phyloP scores from a whole-genome alignment of 2,329 filamentous ascomycete genomes.

The Cladophialophora bantiana region DNA sequence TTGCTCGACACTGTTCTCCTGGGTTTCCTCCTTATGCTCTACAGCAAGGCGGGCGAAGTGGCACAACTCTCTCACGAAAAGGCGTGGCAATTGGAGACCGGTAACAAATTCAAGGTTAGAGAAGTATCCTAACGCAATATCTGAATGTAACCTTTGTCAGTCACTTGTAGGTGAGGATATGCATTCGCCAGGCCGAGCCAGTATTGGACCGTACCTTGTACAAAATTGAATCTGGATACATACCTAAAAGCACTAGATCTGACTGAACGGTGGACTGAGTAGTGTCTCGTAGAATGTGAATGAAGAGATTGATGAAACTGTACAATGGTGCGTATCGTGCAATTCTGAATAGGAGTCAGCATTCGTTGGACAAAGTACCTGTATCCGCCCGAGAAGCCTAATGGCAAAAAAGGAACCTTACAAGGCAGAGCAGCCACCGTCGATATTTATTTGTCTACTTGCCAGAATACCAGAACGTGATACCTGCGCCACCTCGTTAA shows the following conservation, averaged over 20 bases:
- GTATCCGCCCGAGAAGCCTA: background rate
- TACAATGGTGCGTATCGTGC: slow-evolving; percentile 11
- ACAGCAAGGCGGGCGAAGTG: slow-evolving; percentile 21
- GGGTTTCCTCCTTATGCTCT: background rate
- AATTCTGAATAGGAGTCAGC: slow-evolving; percentile 9
- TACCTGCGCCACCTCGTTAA: slow-evolving; percentile 11
- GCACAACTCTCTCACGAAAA: slow-evolving; percentile 24
- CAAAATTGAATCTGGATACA: background rate
- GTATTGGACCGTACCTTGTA: background rate
- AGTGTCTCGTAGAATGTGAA: slow-evolving; percentile 17
- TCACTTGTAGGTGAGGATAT: background rate
- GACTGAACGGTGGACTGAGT: slow-evolving; percentile 10
- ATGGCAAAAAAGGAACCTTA: slow-evolving; percentile 2
- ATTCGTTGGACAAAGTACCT: background rate
- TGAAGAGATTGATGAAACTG: slow-evolving; percentile 20
- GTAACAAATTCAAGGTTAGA: slow-evolving; percentile 25
- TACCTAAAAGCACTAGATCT: slow-evolving; percentile 26
- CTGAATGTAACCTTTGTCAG: background rate
- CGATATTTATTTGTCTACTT: slow-evolving; percentile 18
- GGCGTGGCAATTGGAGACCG: slow-evolving; percentile 13
- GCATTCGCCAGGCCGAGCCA: background rate
- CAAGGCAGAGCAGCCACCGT: slow-evolving; percentile 18
- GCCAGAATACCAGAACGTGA: slow-evolving; percentile 21
- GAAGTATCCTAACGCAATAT: slow-evolving; percentile 25
- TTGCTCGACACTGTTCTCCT: slow-evolving; percentile 3